Percentiles rank a stretch among this genome's conserved stretches.
phyloP scores from a whole-genome alignment of 306 rosid species.

The Arachis stenosperma region DNA sequence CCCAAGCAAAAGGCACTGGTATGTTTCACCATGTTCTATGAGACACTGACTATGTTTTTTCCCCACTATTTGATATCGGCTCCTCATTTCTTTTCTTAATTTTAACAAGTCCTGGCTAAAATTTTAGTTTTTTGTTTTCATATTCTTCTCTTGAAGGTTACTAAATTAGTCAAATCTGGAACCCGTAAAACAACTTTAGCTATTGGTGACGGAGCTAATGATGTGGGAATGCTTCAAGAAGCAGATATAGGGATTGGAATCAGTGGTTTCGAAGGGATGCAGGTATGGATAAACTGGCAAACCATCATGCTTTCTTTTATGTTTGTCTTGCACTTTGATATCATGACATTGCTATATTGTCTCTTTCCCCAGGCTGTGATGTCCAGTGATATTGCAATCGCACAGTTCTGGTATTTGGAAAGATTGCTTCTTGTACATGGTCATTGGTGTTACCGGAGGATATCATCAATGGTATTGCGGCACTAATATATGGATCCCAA shows the following conservation, averaged over 20 bases:
- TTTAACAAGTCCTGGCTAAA: background rate
- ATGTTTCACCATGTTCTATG: conserved; percentile 34
- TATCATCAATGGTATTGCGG: conserved; percentile 78
- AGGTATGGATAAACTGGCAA: conserved; percentile 53
- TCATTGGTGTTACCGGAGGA: conserved; percentile 94
- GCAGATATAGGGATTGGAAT: conserved; percentile 94
- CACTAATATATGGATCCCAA: conserved; percentile 23
- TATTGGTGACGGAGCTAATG: conserved; percentile 93
- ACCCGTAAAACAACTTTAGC: conserved; percentile 91
- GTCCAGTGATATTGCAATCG: conserved; percentile 93
- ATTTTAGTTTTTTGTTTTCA: background rate
- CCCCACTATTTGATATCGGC: conserved; percentile 11
- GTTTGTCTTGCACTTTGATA: conserved; percentile 18
- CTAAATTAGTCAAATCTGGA: conserved; percentile 87
- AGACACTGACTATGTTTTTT: background rate
- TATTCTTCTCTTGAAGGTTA: conserved; percentile 53
- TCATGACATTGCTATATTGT: background rate
- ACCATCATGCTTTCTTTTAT: background rate
- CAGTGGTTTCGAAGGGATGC: conserved; percentile 97
- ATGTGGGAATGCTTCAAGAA: conserved; percentile 98
- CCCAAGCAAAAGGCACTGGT: conserved; percentile 98
- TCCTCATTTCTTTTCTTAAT: conserved; percentile 10
- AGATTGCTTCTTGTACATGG: conserved; percentile 90
- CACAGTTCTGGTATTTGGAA: conserved; percentile 87
- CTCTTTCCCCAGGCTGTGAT: conserved; percentile 71